phyloP scores from a whole-genome alignment of 75 land plant genomes.

The Selaginella moellendorffii region DNA sequence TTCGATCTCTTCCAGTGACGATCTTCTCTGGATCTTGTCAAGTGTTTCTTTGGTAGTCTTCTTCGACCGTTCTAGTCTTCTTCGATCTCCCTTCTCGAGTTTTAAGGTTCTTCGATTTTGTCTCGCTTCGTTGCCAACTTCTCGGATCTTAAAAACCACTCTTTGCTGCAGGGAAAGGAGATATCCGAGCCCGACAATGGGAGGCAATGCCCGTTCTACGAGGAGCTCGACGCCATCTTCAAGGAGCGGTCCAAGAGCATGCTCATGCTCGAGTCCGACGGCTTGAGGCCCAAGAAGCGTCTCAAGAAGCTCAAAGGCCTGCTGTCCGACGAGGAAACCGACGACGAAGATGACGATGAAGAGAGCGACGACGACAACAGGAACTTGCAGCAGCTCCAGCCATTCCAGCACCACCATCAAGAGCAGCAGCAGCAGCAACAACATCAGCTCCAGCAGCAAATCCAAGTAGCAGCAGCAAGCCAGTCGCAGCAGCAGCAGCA shows the following conservation, averaged over 20 bases:
- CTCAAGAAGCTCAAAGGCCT: background rate
- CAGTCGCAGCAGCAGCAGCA: background rate
- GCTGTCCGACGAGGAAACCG: constrained; percentile 4
- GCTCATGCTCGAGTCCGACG: constrained; percentile 1
- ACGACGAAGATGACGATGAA: constrained; percentile 6
- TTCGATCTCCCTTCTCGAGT: too few relatives aligned
- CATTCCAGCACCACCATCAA: too few relatives aligned
- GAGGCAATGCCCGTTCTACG: constrained; percentile 7
- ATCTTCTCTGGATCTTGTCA: too few relatives aligned
- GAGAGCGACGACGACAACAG: constrained; percentile 7
- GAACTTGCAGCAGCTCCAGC: constrained; percentile 8
- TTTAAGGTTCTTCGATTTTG: too few relatives aligned
- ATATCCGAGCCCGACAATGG: constrained; percentile 4
- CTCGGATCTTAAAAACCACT: too few relatives aligned
- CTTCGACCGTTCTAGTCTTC: too few relatives aligned
- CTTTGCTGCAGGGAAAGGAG: constrained; percentile 10
- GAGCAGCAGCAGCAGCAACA: too few relatives aligned
- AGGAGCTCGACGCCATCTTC: constrained; percentile 3
- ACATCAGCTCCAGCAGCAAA: too few relatives aligned
- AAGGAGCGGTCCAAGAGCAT: constrained; percentile 3
- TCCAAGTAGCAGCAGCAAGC: too few relatives aligned
- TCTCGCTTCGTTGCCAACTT: too few relatives aligned
- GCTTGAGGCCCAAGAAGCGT: constrained; percentile 1
- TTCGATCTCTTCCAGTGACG: background rate
- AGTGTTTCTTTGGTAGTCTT: too few relatives aligned